These are phyloP conservation scores for Nigrograna mackinnonii DNA, from an alignment of 2,329 filamentous ascomycete species.

Conservation along the genomic window DNA sequence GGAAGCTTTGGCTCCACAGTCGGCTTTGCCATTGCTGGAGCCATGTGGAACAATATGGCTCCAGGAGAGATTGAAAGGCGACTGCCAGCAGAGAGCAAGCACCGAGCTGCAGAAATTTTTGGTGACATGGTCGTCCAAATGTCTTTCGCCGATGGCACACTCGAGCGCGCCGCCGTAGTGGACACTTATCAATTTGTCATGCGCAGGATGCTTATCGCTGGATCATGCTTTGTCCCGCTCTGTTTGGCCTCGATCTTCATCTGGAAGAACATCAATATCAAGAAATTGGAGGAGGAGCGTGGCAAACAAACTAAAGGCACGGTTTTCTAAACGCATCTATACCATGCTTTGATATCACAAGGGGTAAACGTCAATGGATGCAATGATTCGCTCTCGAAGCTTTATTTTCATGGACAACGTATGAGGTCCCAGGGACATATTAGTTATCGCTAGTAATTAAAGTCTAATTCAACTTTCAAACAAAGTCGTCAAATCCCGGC, in stretches of 20 bases:
- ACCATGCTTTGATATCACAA: no score
- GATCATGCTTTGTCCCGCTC: constrained; percentile 27
- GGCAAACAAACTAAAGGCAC: constrained; percentile 55
- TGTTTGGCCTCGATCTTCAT: constrained; percentile 50
- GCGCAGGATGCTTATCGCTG: constrained; percentile 51
- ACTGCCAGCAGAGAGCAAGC: constrained; percentile 42
- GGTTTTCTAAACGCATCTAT: constrained; percentile 50
- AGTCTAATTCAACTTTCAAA: no score
- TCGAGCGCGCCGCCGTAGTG: constrained; percentile 46
- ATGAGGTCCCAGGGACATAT: no score
- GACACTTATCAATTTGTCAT: constrained; percentile 49
- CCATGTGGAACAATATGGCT: constrained; percentile 19
- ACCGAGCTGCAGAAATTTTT: constrained; percentile 23
- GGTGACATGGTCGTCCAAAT: constrained; percentile 10
- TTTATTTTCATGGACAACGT: no score
- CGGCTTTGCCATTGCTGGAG: neutral
- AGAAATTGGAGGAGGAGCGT: constrained; percentile 41
- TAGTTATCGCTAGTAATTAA: no score
- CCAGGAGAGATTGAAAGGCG: constrained; percentile 47
- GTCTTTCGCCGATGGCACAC: constrained; percentile 48
- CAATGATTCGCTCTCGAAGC: no score
- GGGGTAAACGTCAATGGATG: no score
- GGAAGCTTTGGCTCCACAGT: neutral
- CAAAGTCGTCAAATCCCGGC: no score
- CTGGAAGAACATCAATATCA: constrained; percentile 54